Evolutionary conservation across 2,329 filamentous ascomycete species (phyloP).

Genomic region (Mariannaea sp.): DNA sequence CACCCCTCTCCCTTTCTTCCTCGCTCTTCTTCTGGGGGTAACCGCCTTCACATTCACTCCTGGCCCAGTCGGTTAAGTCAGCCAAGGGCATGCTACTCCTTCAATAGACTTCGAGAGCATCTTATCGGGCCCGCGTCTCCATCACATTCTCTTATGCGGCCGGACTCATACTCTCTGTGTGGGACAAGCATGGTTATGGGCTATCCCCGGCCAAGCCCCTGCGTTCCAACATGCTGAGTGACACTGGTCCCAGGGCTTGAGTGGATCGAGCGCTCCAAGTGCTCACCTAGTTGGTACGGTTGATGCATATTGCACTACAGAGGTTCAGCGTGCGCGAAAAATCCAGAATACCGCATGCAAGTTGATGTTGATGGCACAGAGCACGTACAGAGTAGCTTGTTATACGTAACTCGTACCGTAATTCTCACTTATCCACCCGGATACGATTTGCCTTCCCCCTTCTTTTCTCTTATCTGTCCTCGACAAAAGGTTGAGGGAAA

Average conservation of each 20-base stretch:
- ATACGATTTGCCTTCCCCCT: too few species aligned
- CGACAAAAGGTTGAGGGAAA: too few species aligned
- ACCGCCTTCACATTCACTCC: too few species aligned
- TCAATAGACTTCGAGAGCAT: conserved; percentile 12
- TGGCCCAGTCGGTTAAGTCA: neutral
- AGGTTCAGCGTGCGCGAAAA: neutral
- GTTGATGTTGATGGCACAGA: too few species aligned
- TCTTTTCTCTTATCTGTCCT: conserved; percentile 8
- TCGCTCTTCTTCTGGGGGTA: too few species aligned
- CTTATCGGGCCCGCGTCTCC: conserved; percentile 9
- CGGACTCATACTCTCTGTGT: conserved; percentile 8
- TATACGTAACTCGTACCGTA: too few species aligned
- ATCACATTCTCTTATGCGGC: conserved; percentile 12
- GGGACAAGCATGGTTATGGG: conserved; percentile 4
- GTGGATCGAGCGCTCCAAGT: conserved; percentile 9
- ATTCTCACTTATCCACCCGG: neutral
- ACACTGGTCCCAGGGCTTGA: conserved; percentile 15
- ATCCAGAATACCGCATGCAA: neutral
- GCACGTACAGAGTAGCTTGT: too few species aligned
- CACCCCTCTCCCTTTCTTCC: too few species aligned
- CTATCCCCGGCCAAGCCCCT: conserved; percentile 14
- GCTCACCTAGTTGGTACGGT: conserved; percentile 9
- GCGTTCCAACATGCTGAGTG: conserved; percentile 27
- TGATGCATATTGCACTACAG: too few species aligned
- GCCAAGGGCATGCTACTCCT: neutral